Evolutionary conservation across 345 rosid species (phyloP).

Genomic region (rapeseed (Brassica napus)): Da-Ae NC_063447.1:56300001-56300500

Average conservation of each 20-base stretch:
- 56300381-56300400: not conserved
- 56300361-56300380: not conserved
- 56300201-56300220: not conserved
- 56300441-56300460: not conserved
- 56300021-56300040: not conserved
- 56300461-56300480: not conserved
- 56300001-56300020: not conserved
- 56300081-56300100: not conserved
- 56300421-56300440: not conserved
- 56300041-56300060: not conserved
- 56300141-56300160: conserved; percentile 30
- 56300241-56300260: not conserved
- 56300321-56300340: not conserved
- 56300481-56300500: not conserved
- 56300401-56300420: not conserved
- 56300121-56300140: not conserved
- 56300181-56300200: not conserved
- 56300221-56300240: not conserved
- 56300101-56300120: not conserved
- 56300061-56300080: not conserved
- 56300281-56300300: not conserved
- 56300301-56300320: not conserved
- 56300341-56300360: not conserved
- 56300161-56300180: conserved; percentile 24
- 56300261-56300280: not conserved